A percentile compares a stretch with the other conserved stretches of the same genome.
Evolutionary conservation across 306 rosid genomes (phyloP).

Genomic region (Lathyrus sativus): DNA sequence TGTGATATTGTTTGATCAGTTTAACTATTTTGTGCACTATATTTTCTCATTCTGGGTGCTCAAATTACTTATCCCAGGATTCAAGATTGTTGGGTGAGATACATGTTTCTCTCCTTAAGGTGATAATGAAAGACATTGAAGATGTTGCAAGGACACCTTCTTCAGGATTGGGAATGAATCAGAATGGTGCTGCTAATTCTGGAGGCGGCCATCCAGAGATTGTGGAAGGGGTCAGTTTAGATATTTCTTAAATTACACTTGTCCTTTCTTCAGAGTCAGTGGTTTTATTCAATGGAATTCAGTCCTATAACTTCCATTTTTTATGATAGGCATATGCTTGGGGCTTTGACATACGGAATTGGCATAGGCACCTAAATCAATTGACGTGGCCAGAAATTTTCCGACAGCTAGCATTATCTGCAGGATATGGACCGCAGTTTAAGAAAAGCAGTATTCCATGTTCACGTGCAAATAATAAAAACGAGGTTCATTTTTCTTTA

Average conservation of each 20-base stretch:
- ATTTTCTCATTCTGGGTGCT: constrained; percentile 29
- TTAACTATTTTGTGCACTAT: constrained; percentile 21
- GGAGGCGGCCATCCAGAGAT: constrained; percentile 98
- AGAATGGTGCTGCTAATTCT: constrained; percentile 77
- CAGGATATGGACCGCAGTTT: constrained; percentile 91
- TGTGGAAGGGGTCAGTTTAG: constrained; percentile 83
- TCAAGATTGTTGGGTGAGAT: constrained; percentile 94
- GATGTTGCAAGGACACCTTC: constrained; percentile 96
- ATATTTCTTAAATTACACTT: constrained; percentile 19
- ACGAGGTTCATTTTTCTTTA: constrained; percentile 59
- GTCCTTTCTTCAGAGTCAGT: background rate
- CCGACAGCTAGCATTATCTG: constrained; percentile 86
- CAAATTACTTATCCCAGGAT: constrained; percentile 62
- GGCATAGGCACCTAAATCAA: constrained; percentile 88
- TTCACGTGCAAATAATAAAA: constrained; percentile 64
- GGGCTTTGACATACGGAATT: constrained; percentile 95
- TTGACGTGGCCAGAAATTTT: constrained; percentile 96
- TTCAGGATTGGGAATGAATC: constrained; percentile 77
- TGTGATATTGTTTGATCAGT: constrained; percentile 35
- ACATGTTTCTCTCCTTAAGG: constrained; percentile 82
- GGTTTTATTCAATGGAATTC: constrained; percentile 11
- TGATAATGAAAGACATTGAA: constrained; percentile 91
- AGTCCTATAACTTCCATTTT: constrained; percentile 21
- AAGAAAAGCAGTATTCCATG: constrained; percentile 67
- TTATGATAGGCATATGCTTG: constrained; percentile 79